phyloP scores from a whole-genome alignment of 108 stramenopile genomes.

The Skeletonema menzelii region DNA sequence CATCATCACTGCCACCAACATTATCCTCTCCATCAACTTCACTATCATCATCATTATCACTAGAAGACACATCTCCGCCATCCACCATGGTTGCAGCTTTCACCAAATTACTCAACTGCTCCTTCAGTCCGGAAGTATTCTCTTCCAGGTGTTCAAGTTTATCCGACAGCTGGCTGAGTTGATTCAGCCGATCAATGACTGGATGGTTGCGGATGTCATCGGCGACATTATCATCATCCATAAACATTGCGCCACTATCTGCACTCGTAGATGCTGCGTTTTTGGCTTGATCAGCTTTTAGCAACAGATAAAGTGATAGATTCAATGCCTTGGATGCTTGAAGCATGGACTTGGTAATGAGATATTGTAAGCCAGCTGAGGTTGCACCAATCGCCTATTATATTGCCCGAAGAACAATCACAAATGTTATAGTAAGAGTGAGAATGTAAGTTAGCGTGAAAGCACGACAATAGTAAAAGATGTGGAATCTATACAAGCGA shows the following conservation, averaged over 20 bases:
- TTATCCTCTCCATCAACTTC: constrained; percentile 28
- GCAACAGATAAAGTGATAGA: constrained; percentile 72
- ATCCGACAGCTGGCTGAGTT: constrained; percentile 54
- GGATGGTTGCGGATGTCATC: constrained; percentile 71
- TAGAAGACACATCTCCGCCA: constrained; percentile 15
- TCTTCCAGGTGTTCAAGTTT: constrained; percentile 67
- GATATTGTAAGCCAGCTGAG: constrained; percentile 62
- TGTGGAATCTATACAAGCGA: constrained; percentile 74
- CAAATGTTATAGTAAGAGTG: neutral
- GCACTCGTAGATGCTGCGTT: neutral
- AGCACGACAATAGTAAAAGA: constrained; percentile 3
- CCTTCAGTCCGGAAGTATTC: constrained; percentile 43
- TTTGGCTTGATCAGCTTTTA: constrained; percentile 56
- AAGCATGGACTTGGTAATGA: constrained; percentile 69
- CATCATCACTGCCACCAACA: constrained; percentile 32
- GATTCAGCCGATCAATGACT: constrained; percentile 75
- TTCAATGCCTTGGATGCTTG: constrained; percentile 76
- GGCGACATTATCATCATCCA: constrained; percentile 20
- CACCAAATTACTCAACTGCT: constrained; percentile 66
- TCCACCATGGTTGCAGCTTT: constrained; percentile 74
- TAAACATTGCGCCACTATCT: constrained; percentile 3
- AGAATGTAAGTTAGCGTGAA: neutral
- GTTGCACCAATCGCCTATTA: constrained; percentile 80
- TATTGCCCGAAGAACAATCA: neutral
- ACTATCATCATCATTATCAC: constrained; percentile 33